These are phyloP conservation scores for Apiospora kogelbergensis DNA, from an alignment of 2,329 filamentous ascomycete species.

Conservation along the genomic window DNA sequence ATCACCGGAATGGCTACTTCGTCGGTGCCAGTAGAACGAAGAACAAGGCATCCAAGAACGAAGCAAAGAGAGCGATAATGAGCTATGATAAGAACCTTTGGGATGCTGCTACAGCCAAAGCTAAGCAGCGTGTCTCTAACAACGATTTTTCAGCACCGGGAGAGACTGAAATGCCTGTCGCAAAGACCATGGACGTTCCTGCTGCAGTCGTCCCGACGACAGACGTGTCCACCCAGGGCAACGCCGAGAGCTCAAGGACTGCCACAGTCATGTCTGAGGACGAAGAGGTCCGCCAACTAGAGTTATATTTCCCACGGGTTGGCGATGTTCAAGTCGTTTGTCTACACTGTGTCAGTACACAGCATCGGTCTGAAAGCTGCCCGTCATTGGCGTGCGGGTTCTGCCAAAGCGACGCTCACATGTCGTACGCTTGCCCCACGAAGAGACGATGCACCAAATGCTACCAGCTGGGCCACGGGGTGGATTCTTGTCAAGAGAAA, in stretches of 20 bases:
- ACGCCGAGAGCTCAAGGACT: background rate
- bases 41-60: background rate
- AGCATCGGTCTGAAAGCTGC: constrained; percentile 47
- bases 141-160: background rate
- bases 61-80: background rate
- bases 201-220: background rate
- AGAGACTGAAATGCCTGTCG: background rate
- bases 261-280: constrained; percentile 14
- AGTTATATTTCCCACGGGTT: constrained; percentile 53
- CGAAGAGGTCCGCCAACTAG: constrained; percentile 40
- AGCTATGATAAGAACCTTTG: background rate
- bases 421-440: constrained; percentile 49
- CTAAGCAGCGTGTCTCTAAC: background rate
- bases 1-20: background rate
- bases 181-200: background rate
- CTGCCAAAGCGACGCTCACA: constrained; percentile 48
- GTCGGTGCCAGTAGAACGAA: background rate
- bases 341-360: constrained; percentile 48
- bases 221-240: background rate
- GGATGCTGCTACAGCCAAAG: background rate
- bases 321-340: constrained; percentile 45
- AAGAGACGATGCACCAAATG: constrained; percentile 58
- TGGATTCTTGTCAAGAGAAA: constrained; percentile 54
- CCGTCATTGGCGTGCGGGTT: constrained; percentile 47
- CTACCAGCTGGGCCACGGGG: constrained; percentile 59